Conservation (phyloP, 768 basidiomycete genomes). For the Psilocybe azurescens region DNA sequence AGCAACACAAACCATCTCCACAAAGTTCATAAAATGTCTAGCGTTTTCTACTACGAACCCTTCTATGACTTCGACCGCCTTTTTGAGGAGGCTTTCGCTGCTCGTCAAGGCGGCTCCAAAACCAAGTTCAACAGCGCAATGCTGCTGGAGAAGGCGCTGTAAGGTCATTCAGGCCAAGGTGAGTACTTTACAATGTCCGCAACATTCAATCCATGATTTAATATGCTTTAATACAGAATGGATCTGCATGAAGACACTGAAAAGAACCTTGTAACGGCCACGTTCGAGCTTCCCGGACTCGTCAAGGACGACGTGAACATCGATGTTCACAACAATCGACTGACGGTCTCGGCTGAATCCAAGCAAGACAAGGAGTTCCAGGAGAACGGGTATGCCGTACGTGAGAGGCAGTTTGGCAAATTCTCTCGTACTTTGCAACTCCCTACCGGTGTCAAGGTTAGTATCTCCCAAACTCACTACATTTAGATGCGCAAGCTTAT, state of each 20-base stretch:
- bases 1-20: not conserved
- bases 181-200: not conserved
- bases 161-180: conserved; percentile 38
- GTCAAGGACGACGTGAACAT: conserved; percentile 54
- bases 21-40: not conserved
- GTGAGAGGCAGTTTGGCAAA: conserved; percentile 53
- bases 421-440: conserved; percentile 54
- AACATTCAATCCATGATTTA: not conserved
- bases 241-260: conserved; percentile 57
- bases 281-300: conserved; percentile 64
- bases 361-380: conserved; percentile 36
- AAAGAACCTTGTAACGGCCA: conserved; percentile 53
- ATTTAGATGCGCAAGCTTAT: conserved; percentile 1
- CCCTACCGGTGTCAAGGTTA: conserved; percentile 56
- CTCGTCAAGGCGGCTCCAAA: conserved; percentile 7
- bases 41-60: conserved; percentile 9
- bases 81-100: conserved; percentile 2
- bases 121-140: conserved; percentile 13
- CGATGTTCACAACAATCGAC: conserved; percentile 52
- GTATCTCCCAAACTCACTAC: conserved; percentile 20
- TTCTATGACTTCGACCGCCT: conserved; percentile 14
- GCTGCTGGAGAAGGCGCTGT: conserved; percentile 20
- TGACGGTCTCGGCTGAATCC: conserved; percentile 57
- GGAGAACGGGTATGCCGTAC: conserved; percentile 41
- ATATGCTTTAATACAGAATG: conserved; percentile 44